Evolutionary conservation across 257 asterid species (phyloP).

Genomic region (Nicotiana sylvestris): DNA sequence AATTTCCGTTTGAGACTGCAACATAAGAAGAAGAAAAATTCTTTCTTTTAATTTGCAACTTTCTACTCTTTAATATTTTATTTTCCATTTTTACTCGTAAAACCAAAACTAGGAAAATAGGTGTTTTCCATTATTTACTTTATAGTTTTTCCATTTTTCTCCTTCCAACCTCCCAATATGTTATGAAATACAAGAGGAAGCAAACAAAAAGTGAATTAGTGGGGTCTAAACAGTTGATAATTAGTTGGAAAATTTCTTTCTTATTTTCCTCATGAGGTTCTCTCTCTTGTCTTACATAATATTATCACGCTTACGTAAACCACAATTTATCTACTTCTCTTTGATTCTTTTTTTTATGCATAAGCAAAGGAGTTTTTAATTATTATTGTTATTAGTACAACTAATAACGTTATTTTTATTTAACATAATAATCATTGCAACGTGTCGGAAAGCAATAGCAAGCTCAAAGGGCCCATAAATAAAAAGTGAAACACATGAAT

Average conservation of each 20-base stretch:
- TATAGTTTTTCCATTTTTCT: neutral
- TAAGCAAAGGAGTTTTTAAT: slow-evolving; percentile 11
- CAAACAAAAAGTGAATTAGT: slow-evolving; percentile 3
- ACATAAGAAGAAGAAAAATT: too few species aligned
- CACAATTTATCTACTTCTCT: slow-evolving; percentile 5
- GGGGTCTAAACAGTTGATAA: slow-evolving; percentile 6
- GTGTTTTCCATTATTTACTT: neutral
- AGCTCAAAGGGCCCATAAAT: neutral
- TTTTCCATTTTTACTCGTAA: neutral
- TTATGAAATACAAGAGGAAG: neutral
- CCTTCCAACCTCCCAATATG: neutral
- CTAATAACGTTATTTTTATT: neutral
- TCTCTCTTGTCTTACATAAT: neutral
- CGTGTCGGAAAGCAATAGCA: slow-evolving; percentile 11
- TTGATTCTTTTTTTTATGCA: neutral
- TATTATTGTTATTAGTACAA: neutral
- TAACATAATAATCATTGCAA: slow-evolving; percentile 14
- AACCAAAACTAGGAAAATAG: too few species aligned
- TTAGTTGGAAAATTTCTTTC: neutral
- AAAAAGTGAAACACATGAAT: slow-evolving; percentile 12
- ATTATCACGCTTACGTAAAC: slow-evolving; percentile 12
- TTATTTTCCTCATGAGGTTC: neutral
- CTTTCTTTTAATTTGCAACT: too few species aligned
- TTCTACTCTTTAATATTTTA: neutral
- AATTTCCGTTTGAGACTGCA: too few species aligned